A percentile compares a stretch with the other conserved stretches of the same genome.
Conservation (phyloP, 495 filamentous ascomycete genomes). For the Tuber umbilicatum region DNA sequence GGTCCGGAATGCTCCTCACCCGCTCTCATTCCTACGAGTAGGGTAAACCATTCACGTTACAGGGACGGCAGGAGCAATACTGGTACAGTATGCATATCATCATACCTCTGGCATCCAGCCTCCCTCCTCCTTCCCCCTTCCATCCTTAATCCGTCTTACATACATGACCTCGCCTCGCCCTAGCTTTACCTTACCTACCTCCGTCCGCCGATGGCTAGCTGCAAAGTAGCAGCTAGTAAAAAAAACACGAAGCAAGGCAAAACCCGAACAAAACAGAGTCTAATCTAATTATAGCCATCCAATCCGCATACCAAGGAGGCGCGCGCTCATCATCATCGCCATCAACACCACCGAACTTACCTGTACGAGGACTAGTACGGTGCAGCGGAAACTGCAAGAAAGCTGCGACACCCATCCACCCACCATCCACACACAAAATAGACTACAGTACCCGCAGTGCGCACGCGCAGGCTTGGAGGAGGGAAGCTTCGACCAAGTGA, state of each 20-base stretch:
- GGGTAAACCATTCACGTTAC: no score
- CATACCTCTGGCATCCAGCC: neutral
- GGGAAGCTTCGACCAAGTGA: slow-evolving; percentile 2
- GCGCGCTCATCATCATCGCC: neutral
- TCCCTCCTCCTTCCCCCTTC: neutral
- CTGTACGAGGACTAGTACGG: no score
- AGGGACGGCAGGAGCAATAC: no score
- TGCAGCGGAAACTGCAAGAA: neutral
- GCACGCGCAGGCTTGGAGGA: neutral
- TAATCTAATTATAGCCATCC: neutral
- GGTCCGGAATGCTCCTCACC: no score
- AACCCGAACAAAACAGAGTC: neutral
- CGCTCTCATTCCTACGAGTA: neutral
- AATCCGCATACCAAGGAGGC: neutral
- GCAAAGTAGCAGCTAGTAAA: no score
- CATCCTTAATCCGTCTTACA: neutral
- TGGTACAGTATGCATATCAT: no score
- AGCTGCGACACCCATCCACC: neutral
- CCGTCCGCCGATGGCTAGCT: no score
- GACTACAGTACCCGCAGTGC: no score
- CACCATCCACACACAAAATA: neutral
- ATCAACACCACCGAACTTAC: neutral
- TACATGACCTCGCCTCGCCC: neutral
- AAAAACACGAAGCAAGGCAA: neutral
- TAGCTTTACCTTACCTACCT: neutral